Evolutionary conservation across 164 flowering plant genomes (phyloP), one percentile per base, ranked within the genome.

Genomic region (Nymphaea thermarum): DNA sequence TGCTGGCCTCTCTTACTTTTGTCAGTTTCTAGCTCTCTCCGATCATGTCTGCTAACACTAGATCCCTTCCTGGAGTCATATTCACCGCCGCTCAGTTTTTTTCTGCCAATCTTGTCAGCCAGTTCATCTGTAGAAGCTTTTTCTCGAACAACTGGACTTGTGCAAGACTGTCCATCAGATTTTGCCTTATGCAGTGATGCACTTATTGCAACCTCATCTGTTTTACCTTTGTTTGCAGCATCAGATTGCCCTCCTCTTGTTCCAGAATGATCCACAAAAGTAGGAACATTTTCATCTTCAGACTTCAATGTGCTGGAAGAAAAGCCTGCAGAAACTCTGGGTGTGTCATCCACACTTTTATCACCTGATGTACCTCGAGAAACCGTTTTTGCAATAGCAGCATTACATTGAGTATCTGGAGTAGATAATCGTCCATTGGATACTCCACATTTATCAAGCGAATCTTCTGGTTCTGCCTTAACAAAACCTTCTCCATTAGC

Each of bases 1-100:
- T 73, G 84, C 64, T 66, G 77, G 74, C 72, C 74, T 62, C 66
- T 66, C 71, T 76, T 77, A 17, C 47, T 64, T 63, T 77, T 82
- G 51, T 63, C 69, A 73, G 67, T 70, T 70, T 78, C 81, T 41
- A 63, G 66, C 44, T 78, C 80, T 71, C 67, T 75, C 42, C 42
- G 55, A 68, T 41, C 60, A 42, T 75, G 83, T 68, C 80, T 82
- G 53, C 69, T 71, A 17, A 71, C 63, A 60, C 70, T 78, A 79
- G 41, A 62, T 7, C 36, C 64, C 7, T 76, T 75, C 66, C 60
- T 77, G 66, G 70, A 80, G 67, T 67, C 73, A 55, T 82, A 87
- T 62, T 70, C 71, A 43, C 65, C 72, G 67, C 71, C 75, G 74
- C 66, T 75, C 65, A 78, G 74, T 62, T 73, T 72, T 65, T 43